Evolutionary conservation across 73 alveolate genomes (phyloP).

Genomic region (Paramecium bursaria): DNA sequence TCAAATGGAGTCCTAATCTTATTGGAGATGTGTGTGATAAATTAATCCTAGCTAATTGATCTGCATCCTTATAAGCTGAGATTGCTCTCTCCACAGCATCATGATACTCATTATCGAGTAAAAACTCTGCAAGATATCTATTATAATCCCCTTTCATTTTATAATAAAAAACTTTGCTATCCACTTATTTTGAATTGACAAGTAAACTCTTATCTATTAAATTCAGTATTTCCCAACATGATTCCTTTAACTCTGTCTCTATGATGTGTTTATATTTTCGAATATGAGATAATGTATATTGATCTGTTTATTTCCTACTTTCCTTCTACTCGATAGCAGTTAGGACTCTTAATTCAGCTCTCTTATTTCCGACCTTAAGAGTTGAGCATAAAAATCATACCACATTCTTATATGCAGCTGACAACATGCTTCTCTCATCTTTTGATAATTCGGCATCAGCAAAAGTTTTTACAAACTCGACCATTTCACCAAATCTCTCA

Average conservation of each 20-base stretch:
- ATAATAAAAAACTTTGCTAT: conserved; percentile 84
- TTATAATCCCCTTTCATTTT: conserved; percentile 97
- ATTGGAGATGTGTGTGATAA: conserved; percentile 92
- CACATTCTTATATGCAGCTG: conserved; percentile 89
- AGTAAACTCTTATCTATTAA: conserved; percentile 79
- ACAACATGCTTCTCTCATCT: conserved; percentile 89
- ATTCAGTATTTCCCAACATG: conserved; percentile 80
- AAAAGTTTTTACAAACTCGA: conserved; percentile 78
- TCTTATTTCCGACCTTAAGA: conserved; percentile 77
- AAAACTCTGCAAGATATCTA: conserved; percentile 93
- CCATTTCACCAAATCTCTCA: conserved; percentile 90
- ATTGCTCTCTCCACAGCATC: conserved; percentile 82
- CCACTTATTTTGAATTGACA: conserved; percentile 78
- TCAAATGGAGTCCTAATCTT: conserved; percentile 88
- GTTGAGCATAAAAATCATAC: not conserved
- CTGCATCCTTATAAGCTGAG: conserved; percentile 93
- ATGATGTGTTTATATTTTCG: conserved; percentile 78
- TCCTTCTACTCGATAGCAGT: conserved; percentile 83
- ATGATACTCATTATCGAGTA: conserved; percentile 80
- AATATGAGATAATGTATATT: conserved; percentile 75
- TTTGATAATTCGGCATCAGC: conserved; percentile 75
- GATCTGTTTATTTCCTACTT: conserved; percentile 79
- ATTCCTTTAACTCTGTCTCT: conserved; percentile 81
- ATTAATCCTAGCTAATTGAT: conserved; percentile 77
- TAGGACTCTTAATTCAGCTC: conserved; percentile 91